phyloP scores from a whole-genome alignment of 1,139 yeast species.

The Taphrina deformans region DNA sequence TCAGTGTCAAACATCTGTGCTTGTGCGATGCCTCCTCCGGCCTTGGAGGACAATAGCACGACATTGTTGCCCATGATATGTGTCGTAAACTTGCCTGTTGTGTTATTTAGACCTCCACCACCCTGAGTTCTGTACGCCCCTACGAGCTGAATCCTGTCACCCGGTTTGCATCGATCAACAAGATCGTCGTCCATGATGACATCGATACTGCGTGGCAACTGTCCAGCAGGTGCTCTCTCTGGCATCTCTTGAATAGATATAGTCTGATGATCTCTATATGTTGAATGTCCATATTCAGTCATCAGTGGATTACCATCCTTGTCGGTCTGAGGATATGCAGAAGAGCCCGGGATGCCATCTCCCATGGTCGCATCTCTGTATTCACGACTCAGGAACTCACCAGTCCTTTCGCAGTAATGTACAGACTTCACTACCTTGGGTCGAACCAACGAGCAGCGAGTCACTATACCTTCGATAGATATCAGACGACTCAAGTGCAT shows the following conservation, averaged over 20 bases:
- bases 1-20: conserved; percentile 78
- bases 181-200: conserved; percentile 89
- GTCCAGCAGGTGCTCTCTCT: conserved; percentile 97
- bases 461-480: conserved; percentile 92
- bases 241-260: conserved; percentile 97
- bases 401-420: conserved; percentile 85
- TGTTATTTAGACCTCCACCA: conserved; percentile 57
- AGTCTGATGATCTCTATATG: conserved; percentile 92
- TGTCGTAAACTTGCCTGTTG: conserved; percentile 69
- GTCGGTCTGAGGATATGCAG: conserved; percentile 92
- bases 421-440: conserved; percentile 92
- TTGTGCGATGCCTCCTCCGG: conserved; percentile 74
- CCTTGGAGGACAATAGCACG: conserved; percentile 80
- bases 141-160: conserved; percentile 90
- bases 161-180: conserved; percentile 90
- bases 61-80: conserved; percentile 83
- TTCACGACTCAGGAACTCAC: conserved; percentile 83
- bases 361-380: conserved; percentile 86
- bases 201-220: conserved; percentile 88
- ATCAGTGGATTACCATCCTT: conserved; percentile 81
- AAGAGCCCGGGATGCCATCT: conserved; percentile 49
- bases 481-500: conserved; percentile 74
- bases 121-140: conserved; percentile 95
- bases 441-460: conserved; percentile 86
- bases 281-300: conserved; percentile 91